Percentiles rank a stretch among this genome's conserved stretches.
phyloP scores from a whole-genome alignment of 345 rosid genomes.

The Lenwebbia sp. region DNA sequence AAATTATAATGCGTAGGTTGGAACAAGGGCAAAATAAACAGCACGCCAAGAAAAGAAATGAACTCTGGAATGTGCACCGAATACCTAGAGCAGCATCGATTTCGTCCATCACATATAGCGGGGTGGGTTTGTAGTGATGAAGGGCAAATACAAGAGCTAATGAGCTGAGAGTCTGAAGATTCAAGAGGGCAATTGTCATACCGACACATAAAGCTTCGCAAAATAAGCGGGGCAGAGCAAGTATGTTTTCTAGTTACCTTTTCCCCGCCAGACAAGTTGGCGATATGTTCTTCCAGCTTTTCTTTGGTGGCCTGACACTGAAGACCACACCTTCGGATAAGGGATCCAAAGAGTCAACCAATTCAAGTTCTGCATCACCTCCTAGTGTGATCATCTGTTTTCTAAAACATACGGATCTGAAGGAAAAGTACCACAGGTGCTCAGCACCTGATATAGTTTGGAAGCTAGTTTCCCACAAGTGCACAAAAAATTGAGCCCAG shows the following conservation, averaged over 20 bases:
- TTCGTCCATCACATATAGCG: slow-evolving; percentile 96
- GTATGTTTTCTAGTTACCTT: slow-evolving; percentile 32
- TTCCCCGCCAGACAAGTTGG: slow-evolving; percentile 95
- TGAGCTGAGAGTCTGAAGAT: slow-evolving; percentile 83
- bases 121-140: slow-evolving; percentile 98
- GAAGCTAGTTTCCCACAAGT: background rate
- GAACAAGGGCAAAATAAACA: background rate
- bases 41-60: background rate
- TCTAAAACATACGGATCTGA: background rate
- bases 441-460: background rate
- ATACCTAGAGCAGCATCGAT: slow-evolving; percentile 94
- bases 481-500: background rate
- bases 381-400: slow-evolving; percentile 94
- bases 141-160: slow-evolving; percentile 94
- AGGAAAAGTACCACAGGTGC: background rate
- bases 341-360: slow-evolving; percentile 94
- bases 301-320: slow-evolving; percentile 97
- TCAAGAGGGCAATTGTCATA: background rate
- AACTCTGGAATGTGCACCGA: background rate
- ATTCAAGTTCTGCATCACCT: slow-evolving; percentile 97
- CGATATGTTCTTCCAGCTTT: slow-evolving; percentile 98
- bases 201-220: background rate
- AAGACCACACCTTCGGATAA: slow-evolving; percentile 97
- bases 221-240: background rate
- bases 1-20: background rate